Evolutionary conservation across 805 yeast genomes (phyloP).

Genomic region (Barnettozyma californica): DNA sequence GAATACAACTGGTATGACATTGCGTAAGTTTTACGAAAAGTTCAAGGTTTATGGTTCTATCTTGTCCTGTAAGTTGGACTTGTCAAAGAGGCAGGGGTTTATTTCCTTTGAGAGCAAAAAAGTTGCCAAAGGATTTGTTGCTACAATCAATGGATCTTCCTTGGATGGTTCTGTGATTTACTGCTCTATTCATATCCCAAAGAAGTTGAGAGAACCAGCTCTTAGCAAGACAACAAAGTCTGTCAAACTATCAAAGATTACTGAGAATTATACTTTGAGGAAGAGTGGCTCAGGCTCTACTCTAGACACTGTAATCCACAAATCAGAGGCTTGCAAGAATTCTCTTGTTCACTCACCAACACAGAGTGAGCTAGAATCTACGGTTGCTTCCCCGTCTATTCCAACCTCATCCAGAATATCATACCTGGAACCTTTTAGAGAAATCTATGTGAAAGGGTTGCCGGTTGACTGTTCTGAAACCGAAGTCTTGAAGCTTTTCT

Average conservation of each 20-base stretch:
- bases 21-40: conserved; percentile 42
- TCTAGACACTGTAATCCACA: conserved; percentile 3
- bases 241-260: background rate
- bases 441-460: conserved; percentile 45
- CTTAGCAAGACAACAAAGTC: background rate
- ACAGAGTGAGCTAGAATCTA: background rate
- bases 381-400: background rate
- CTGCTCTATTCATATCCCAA: conserved; percentile 38
- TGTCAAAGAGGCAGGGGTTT: conserved; percentile 35
- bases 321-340: background rate
- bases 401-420: background rate
- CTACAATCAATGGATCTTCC: conserved; percentile 24
- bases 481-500: conserved; percentile 40
- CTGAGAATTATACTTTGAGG: background rate
- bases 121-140: conserved; percentile 32
- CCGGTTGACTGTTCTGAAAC: conserved; percentile 35
- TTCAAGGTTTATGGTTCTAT: conserved; percentile 44
- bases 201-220: conserved; percentile 10
- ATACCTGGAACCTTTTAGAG: conserved; percentile 11
- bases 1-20: conserved; percentile 29
- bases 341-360: background rate
- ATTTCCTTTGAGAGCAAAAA: conserved; percentile 31
- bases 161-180: conserved; percentile 29
- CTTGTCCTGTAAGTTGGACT: conserved; percentile 36
- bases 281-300: conserved; percentile 6